A percentile compares a stretch with the other conserved stretches of the same genome.
These are phyloP conservation scores for Moelleriella libera DNA, from an alignment of 2,329 filamentous ascomycete species.

Conservation along the genomic window DNA sequence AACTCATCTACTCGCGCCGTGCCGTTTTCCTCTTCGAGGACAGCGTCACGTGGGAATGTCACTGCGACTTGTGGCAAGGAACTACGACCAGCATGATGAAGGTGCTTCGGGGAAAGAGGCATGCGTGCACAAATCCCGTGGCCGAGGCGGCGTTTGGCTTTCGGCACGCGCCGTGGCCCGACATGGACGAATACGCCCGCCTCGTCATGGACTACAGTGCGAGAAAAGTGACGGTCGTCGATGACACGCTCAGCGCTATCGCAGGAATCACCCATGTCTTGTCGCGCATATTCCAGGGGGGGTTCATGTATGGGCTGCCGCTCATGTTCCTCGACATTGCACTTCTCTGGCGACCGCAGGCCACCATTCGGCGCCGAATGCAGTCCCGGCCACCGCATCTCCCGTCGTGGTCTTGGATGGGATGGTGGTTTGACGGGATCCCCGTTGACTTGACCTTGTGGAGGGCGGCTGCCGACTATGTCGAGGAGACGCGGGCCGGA, in stretches of 20 bases:
- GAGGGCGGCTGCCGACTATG: constrained; percentile 27
- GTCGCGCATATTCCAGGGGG: constrained; percentile 24
- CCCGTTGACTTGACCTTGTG: constrained; percentile 26
- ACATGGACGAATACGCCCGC: constrained; percentile 29
- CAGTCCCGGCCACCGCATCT: constrained; percentile 21
- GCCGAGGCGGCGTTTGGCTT: constrained; percentile 20
- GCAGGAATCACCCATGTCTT: constrained; percentile 26
- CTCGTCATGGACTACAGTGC: constrained; percentile 29
- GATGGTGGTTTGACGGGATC: constrained; percentile 31
- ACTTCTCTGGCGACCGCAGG: constrained; percentile 28
- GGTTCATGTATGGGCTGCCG: constrained; percentile 31
- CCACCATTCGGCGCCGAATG: constrained; percentile 24
- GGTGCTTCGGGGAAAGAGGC: constrained; percentile 15
- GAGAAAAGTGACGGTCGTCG: constrained; percentile 22
- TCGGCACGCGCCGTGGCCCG: constrained; percentile 27
- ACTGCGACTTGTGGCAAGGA: constrained; percentile 28
- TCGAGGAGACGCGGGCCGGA: constrained; percentile 19
- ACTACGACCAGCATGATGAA: constrained; percentile 16
- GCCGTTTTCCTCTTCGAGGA: constrained; percentile 29
- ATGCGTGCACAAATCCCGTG: constrained; percentile 18
- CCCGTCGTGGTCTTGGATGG: constrained; percentile 33
- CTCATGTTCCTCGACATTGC: constrained; percentile 30
- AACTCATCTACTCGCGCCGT: constrained; percentile 26
- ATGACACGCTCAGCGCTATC: constrained; percentile 28
- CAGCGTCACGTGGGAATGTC: constrained; percentile 28